phyloP scores from a whole-genome alignment of 2,329 filamentous ascomycete genomes.

The Exophiala sp. region DNA sequence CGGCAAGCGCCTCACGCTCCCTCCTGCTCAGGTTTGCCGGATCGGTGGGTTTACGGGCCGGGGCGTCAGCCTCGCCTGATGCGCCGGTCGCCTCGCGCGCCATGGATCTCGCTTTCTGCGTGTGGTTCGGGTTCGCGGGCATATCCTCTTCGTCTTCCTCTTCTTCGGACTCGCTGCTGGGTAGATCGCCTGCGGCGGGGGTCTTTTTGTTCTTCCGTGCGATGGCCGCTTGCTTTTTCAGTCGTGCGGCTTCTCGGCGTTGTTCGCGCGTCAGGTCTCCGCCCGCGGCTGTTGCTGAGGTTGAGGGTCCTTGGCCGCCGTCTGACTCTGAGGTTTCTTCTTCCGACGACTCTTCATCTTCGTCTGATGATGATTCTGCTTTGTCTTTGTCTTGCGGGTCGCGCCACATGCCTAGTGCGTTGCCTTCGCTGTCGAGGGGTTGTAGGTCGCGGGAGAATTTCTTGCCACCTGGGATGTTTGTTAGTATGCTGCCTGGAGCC shows the following conservation, averaged over 20 bases:
- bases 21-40: conserved; percentile 60
- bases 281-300: conserved; percentile 37
- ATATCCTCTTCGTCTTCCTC: conserved; percentile 39
- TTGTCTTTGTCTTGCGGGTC: conserved; percentile 46
- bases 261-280: conserved; percentile 72
- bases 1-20: conserved; percentile 77
- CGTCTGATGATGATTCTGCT: conserved; percentile 31
- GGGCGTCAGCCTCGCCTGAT: conserved; percentile 29
- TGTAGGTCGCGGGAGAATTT: conserved; percentile 90
- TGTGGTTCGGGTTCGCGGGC: conserved; percentile 88
- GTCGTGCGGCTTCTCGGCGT: conserved; percentile 82
- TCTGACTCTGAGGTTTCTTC: conserved; percentile 41
- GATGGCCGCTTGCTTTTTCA: conserved; percentile 84
- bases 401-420: conserved; percentile 84
- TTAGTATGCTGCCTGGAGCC: conserved; percentile 30
- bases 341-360: conserved; percentile 44
- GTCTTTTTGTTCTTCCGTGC: conserved; percentile 67
- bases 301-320: conserved; percentile 47
- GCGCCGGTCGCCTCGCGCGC: conserved; percentile 39
- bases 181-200: conserved; percentile 81
- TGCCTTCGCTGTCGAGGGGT: conserved; percentile 84
- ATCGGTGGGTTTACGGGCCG: conserved; percentile 50
- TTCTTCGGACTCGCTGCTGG: conserved; percentile 55
- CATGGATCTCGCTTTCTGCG: conserved; percentile 64
- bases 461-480: conserved; percentile 68